Conservation (phyloP, 345 rosid species). For the Eucalyptus leucophloia region DNA sequence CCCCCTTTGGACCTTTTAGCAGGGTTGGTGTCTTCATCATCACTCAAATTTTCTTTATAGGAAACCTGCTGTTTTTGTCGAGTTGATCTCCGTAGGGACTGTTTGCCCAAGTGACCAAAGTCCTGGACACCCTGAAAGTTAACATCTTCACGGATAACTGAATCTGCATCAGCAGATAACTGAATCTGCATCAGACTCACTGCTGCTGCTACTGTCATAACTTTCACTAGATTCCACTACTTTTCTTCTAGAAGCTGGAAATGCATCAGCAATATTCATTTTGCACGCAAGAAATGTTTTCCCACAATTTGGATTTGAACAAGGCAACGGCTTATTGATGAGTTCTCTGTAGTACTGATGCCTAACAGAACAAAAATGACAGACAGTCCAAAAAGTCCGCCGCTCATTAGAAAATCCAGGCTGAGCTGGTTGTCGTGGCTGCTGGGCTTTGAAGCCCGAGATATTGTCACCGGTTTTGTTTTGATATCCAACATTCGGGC, state of each 20-base stretch:
- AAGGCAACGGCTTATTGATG: slow-evolving; percentile 19
- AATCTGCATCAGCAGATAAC: slow-evolving; percentile 14
- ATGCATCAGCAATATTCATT: slow-evolving; percentile 10
- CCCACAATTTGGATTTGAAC: slow-evolving; percentile 26
- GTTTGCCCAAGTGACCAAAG: slow-evolving; percentile 7
- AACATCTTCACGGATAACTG: slow-evolving; percentile 10
- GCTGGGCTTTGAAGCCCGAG: slow-evolving; percentile 16
- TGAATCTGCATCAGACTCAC: slow-evolving; percentile 25
- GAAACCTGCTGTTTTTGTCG: slow-evolving; percentile 57
- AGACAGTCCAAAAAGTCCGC: slow-evolving; percentile 49
- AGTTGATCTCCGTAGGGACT: slow-evolving; percentile 51
- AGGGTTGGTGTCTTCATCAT: slow-evolving; percentile 43
- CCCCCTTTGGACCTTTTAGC: slow-evolving; percentile 19
- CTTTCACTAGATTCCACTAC: slow-evolving; percentile 47
- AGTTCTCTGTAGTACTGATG: slow-evolving; percentile 25
- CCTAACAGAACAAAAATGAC: slow-evolving; percentile 47
- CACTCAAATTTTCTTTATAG: slow-evolving; percentile 54
- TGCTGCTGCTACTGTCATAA: slow-evolving; percentile 23
- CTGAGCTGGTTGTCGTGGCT: slow-evolving; percentile 23
- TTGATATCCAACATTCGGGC: slow-evolving; percentile 7
- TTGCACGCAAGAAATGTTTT: slow-evolving; percentile 42
- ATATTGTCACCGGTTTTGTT: slow-evolving; percentile 6
- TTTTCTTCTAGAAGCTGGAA: slow-evolving; percentile 13
- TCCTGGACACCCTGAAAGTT: slow-evolving; percentile 15
- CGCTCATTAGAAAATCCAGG: slow-evolving; percentile 11